A percentile compares a stretch with the other conserved stretches of the same genome.
phyloP scores from a whole-genome alignment of 352 stramenopile genomes.

The Pythium myriotylum region DNA sequence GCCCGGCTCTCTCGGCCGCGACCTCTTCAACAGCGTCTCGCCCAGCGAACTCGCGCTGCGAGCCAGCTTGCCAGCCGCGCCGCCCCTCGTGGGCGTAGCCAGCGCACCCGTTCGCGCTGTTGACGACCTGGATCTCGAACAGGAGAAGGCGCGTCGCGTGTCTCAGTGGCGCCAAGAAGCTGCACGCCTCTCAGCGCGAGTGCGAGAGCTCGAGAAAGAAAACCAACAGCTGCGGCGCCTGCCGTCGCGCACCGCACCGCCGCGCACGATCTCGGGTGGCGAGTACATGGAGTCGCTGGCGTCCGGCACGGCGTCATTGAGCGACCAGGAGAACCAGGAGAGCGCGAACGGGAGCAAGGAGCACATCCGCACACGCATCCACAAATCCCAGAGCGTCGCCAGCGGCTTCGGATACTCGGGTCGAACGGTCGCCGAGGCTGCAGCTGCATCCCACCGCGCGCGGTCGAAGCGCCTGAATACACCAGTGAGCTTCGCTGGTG shows the following conservation, averaged over 20 bases:
- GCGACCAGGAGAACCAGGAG: conserved; percentile 26
- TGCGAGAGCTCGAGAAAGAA: conserved; percentile 69
- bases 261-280: conserved; percentile 42
- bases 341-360: conserved; percentile 4
- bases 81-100: too few relatives aligned
- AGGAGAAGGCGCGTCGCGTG: conserved; percentile 12
- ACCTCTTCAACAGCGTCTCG: conserved; percentile 24
- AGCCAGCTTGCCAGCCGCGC: conserved; percentile 3
- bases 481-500: conserved; percentile 1
- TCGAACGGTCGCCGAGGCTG: conserved; percentile 64
- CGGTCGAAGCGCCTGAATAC: conserved; percentile 47
- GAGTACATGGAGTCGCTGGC: conserved; percentile 32
- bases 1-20: conserved; percentile 5
- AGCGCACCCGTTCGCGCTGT: conserved; percentile 1
- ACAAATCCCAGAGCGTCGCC: conserved; percentile 65
- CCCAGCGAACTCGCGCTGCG: background rate
- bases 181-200: conserved; percentile 51
- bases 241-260: conserved; percentile 15
- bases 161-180: conserved; percentile 62
- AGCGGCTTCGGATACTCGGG: conserved; percentile 57
- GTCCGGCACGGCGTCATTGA: conserved; percentile 20
- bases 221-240: conserved; percentile 64
- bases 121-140: conserved; percentile 11
- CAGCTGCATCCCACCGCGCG: conserved; percentile 63
- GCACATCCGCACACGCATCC: conserved; percentile 32